Percentiles rank a stretch among this genome's conserved stretches.
Conservation (phyloP, 805 yeast genomes). For the Wilhelminamyces savonicus region DNA sequence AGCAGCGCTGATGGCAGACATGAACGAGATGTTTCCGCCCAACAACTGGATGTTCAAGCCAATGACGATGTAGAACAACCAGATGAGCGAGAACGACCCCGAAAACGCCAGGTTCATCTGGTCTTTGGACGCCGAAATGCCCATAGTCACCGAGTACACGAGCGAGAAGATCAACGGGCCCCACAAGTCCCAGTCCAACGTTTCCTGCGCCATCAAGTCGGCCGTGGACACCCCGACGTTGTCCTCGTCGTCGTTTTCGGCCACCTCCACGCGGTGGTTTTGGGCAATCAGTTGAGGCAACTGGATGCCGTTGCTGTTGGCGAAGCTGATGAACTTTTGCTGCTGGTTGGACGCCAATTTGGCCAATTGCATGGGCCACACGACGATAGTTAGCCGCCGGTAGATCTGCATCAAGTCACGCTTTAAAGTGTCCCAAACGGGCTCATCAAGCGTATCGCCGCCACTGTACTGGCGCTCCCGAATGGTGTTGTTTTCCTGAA, state of each 20-base stretch:
- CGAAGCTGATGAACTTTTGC: constrained; percentile 26
- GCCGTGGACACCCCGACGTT: constrained; percentile 11
- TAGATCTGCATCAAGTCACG: constrained; percentile 33
- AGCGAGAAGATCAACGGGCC: constrained; percentile 65
- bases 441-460: constrained; percentile 70
- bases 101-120: constrained; percentile 53
- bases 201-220: constrained; percentile 7
- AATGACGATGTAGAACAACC: constrained; percentile 56
- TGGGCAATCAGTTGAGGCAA: constrained; percentile 28
- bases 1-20: constrained; percentile 63
- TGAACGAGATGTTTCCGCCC: constrained; percentile 56
- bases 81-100: constrained; percentile 55
- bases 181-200: constrained; percentile 60
- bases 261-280: constrained; percentile 21
- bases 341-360: constrained; percentile 31
- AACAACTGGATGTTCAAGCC: constrained; percentile 62
- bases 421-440: constrained; percentile 49
- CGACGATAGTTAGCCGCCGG: constrained; percentile 29
- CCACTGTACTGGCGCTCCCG: constrained; percentile 54
- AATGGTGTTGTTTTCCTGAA: constrained; percentile 17
- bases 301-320: constrained; percentile 27
- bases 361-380: constrained; percentile 39
- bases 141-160: constrained; percentile 46
- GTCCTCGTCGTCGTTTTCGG: constrained; percentile 10
- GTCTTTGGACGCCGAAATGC: constrained; percentile 33